Base-by-base conservation (phyloP, 2,329 filamentous ascomycete species). In the Ophiobolus disseminans region DNA sequence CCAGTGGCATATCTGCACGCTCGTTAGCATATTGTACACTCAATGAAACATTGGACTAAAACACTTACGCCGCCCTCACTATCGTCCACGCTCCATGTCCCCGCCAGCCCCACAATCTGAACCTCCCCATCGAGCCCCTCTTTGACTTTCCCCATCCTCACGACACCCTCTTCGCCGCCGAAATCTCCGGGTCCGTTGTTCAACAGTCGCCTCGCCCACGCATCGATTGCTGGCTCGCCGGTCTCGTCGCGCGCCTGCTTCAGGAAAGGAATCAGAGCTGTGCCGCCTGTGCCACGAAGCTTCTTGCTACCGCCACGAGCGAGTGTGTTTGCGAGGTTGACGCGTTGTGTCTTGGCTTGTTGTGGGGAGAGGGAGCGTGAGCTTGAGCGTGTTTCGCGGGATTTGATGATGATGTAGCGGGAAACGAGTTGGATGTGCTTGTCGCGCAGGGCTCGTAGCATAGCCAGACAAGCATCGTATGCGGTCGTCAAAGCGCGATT, bases 241-340 rank as follows among this genome's bases (percentile, higher is more conserved):
- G 94, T 99, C 79, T 99, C 94, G 65, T 99, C 92, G 21, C 94
- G 83, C 4, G 94, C 94, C 75, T 99, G 94, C 75, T 97, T 97
- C 53, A 99, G 78, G 75, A 99, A 99, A 0, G 93, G 90, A 46
- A 99, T 97, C 47, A 99, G 78, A 0, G 92, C 90, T 0, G 94
- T 97, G 13, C 94, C 94, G 11, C 94, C 94, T 0, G 94, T 99
- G 2, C 94, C 94, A 35, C 89, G 90, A 21, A 96, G 82, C 40
- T 87, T 87, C 82, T 73, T 62, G 71, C 51, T 68, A 36, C 62
- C 61, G 54, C 55, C 65, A 77, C 76, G 53, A 19, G 61, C 53
- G n/a, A 68, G 42, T 1, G 63, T 66, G 32, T 68, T 72, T 3
- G 86, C 86, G 10, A 92, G 79, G 58, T 92, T 90, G 43, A 83